phyloP scores from a whole-genome alignment of 139 green algal genomes.

The Tetradesmus lagerheimii region DNA sequence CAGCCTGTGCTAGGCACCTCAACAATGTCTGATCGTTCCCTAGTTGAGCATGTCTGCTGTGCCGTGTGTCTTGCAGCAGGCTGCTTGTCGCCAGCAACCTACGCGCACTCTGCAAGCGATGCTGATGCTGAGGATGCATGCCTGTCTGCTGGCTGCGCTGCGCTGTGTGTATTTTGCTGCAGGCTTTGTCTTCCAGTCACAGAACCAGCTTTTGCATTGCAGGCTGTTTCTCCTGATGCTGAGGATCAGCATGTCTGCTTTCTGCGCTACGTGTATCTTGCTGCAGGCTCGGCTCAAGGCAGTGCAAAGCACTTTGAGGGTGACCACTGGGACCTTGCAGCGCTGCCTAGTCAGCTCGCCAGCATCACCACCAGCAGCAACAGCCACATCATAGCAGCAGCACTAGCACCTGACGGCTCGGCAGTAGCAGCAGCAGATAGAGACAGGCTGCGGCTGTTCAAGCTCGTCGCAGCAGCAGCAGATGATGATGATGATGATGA shows the following conservation, averaged over 20 bases:
- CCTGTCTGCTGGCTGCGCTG: too few relatives aligned
- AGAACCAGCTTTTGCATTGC: too few relatives aligned
- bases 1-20: too few relatives aligned
- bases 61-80: too few relatives aligned
- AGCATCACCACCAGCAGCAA: constrained; percentile 55
- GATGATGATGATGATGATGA: neutral
- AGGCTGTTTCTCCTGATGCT: too few relatives aligned
- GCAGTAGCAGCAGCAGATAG: constrained; percentile 74
- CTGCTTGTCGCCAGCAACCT: too few relatives aligned
- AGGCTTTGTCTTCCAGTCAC: too few relatives aligned
- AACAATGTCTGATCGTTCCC: too few relatives aligned
- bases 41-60: too few relatives aligned
- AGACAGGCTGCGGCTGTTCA: constrained; percentile 61
- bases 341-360: constrained; percentile 65
- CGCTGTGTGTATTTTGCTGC: too few relatives aligned
- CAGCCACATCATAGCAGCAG: constrained; percentile 58
- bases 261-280: neutral
- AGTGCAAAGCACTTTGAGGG: constrained; percentile 50
- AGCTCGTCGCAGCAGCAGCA: constrained; percentile 43
- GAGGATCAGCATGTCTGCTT: neutral
- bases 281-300: neutral
- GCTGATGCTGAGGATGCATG: too few relatives aligned
- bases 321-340: constrained; percentile 56
- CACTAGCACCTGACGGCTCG: constrained; percentile 76
- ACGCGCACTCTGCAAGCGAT: too few relatives aligned